These are phyloP conservation scores for Rhynchospora pubera DNA, from an alignment of 176 grass and related monocot species.

Conservation along the genomic window DNA sequence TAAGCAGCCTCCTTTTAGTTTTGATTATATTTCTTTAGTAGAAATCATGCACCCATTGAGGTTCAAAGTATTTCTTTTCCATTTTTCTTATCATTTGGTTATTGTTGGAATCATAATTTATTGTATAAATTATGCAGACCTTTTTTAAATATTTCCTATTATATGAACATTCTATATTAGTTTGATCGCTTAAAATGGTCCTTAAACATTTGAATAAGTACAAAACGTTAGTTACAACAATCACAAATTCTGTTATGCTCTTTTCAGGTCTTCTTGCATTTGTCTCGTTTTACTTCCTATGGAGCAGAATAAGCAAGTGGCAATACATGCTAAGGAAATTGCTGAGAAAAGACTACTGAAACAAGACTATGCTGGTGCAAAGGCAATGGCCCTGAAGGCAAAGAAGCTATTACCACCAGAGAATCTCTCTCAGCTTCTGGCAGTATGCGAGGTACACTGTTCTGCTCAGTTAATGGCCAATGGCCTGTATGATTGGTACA, in stretches of 20 bases:
- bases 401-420: constrained; percentile 69
- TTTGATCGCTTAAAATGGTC: too few species aligned
- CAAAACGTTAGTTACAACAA: neutral
- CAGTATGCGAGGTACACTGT: constrained; percentile 71
- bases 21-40: too few species aligned
- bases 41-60: too few species aligned
- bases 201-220: too few species aligned
- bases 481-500: constrained; percentile 52
- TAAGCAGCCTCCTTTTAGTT: too few species aligned
- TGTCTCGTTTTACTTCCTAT: neutral
- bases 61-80: too few species aligned
- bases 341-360: constrained; percentile 21
- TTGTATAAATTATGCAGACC: too few species aligned
- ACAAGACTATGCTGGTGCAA: constrained; percentile 54
- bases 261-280: neutral
- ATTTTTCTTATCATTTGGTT: too few species aligned
- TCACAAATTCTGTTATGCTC: neutral
- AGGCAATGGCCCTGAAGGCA: constrained; percentile 51
- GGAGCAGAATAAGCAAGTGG: constrained; percentile 65
- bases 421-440: constrained; percentile 54
- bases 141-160: too few species aligned
- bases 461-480: constrained; percentile 45
- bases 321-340: constrained; percentile 57
- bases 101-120: too few species aligned
- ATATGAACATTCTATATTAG: too few species aligned